Conservation (phyloP, 306 rosid genomes). For the Lablab purpureus region DNA sequence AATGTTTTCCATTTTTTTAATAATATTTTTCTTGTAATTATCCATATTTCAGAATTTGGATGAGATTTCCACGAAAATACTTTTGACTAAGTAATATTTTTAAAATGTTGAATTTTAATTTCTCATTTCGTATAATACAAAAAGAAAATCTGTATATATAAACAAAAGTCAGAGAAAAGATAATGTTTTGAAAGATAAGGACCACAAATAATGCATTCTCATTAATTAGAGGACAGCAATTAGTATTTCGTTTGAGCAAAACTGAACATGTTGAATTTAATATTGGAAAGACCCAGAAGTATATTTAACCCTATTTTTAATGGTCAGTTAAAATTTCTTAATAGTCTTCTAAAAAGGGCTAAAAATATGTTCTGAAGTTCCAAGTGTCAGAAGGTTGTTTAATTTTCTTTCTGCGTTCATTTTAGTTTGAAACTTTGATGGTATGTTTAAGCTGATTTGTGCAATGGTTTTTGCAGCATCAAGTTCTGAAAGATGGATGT, state of each 20-base stretch:
- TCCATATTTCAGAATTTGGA: no score
- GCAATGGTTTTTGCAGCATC: constrained; percentile 37
- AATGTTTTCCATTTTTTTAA: no score
- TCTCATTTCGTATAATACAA: no score
- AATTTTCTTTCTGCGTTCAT: background rate
- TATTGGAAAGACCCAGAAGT: background rate
- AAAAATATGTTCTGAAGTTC: no score
- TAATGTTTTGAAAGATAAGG: background rate
- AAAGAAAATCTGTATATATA: background rate
- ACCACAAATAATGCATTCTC: background rate
- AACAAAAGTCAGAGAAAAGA: background rate
- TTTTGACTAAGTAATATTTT: no score
- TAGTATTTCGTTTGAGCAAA: background rate
- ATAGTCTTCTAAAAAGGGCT: background rate
- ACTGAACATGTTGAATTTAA: background rate
- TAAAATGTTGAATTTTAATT: no score
- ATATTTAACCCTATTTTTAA: background rate
- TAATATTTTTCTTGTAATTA: no score
- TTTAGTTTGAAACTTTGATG: no score
- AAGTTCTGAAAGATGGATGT: constrained; percentile 30
- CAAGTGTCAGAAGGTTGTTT: background rate
- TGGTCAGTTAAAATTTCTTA: background rate
- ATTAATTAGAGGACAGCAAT: background rate
- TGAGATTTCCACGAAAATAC: no score
- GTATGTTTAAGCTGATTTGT: background rate